phyloP scores from a whole-genome alignment of 805 yeast genomes.

The Saccharomycopsis sp. region DNA sequence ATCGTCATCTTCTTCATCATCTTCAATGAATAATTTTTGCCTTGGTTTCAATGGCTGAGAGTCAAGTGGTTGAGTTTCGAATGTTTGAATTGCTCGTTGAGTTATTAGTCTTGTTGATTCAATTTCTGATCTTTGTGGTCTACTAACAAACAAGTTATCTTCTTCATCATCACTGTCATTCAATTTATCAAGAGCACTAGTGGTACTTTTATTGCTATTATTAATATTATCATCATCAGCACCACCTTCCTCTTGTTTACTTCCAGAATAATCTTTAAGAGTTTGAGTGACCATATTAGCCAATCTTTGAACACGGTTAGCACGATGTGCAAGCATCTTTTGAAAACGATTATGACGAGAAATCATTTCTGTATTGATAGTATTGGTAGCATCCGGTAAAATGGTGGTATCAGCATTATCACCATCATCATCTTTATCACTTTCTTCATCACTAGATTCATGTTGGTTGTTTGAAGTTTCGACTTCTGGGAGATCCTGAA shows the following conservation, averaged over 20 bases:
- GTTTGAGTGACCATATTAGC: conserved; percentile 7
- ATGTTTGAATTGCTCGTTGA: too few relatives aligned
- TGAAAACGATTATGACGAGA: conserved; percentile 16
- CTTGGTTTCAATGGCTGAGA: too few relatives aligned
- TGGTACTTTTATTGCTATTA: not conserved
- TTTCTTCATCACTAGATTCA: not conserved
- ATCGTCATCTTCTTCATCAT: conserved; percentile 3
- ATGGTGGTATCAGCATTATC: not conserved
- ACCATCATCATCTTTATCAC: not conserved
- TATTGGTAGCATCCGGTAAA: conserved; percentile 1
- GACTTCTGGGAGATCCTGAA: too few relatives aligned
- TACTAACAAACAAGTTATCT: not conserved
- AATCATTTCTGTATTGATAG: conserved; percentile 14
- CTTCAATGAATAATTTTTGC: too few relatives aligned
- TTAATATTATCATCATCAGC: not conserved
- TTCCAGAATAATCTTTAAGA: not conserved
- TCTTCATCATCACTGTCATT: conserved; percentile 4
- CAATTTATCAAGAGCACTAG: not conserved
- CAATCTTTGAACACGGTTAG: conserved; percentile 10
- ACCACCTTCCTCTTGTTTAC: not conserved
- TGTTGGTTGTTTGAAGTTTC: not conserved
- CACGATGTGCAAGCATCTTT: conserved; percentile 13
- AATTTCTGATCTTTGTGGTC: not conserved
- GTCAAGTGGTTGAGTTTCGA: too few relatives aligned
- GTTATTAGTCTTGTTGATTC: too few relatives aligned